Conservation (phyloP, 2,329 filamentous ascomycete genomes). For the Clarireedia homoeocarpa region DNA sequence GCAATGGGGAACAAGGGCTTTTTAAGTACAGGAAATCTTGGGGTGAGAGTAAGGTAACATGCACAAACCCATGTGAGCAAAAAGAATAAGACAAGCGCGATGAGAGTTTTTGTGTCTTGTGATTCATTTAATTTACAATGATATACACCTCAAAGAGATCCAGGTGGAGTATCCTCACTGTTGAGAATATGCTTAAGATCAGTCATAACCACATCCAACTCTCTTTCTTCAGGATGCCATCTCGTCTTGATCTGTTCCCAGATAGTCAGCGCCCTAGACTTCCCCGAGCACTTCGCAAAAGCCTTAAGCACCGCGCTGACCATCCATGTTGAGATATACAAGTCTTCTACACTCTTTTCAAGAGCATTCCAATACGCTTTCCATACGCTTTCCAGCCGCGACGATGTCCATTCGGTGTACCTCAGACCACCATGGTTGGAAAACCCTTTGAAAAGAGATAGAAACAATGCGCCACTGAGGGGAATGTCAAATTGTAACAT, state of each 20-base stretch:
- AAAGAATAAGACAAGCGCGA: background rate
- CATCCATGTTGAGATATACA: constrained; percentile 53
- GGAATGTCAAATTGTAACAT: constrained; percentile 65
- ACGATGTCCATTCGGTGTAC: constrained; percentile 63
- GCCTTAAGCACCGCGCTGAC: constrained; percentile 54
- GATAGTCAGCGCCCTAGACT: constrained; percentile 20
- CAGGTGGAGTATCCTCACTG: background rate
- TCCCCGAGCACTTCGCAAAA: constrained; percentile 42
- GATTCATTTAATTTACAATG: background rate
- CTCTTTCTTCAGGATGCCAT: constrained; percentile 26
- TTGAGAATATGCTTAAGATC: constrained; percentile 11
- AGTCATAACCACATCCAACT: constrained; percentile 25
- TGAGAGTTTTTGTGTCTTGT: background rate
- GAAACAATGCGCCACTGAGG: constrained; percentile 68
- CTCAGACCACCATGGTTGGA: constrained; percentile 58
- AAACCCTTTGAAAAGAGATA: constrained; percentile 79
- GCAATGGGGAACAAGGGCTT: constrained; percentile 85
- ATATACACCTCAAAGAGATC: background rate
- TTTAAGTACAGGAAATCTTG: constrained; percentile 77
- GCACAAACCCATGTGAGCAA: too few relatives aligned
- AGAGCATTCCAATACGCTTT: constrained; percentile 51
- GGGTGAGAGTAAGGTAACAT: constrained; percentile 34
- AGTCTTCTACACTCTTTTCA: constrained; percentile 35
- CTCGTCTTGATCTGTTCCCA: constrained; percentile 27
- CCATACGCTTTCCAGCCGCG: constrained; percentile 62